Conservation (phyloP, 495 filamentous ascomycete species). For the Aspergillus homomorphus region DNA sequence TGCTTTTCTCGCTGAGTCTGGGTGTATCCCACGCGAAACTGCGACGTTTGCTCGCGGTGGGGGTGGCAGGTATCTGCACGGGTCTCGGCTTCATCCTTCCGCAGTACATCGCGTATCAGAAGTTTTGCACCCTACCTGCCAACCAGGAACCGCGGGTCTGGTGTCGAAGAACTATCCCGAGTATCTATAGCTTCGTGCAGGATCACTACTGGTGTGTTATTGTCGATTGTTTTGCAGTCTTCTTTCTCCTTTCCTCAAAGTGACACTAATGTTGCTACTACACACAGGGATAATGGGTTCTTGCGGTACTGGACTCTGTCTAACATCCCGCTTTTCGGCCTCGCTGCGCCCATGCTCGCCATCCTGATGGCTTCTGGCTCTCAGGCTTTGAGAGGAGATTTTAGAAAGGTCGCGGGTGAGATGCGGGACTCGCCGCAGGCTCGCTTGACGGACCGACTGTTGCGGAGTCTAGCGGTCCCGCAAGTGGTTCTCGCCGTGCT, state of each 20-base stretch:
- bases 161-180: slow-evolving; percentile 4
- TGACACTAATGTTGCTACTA: not conserved
- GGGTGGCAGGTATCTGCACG: slow-evolving; percentile 5
- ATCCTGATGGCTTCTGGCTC: slow-evolving; percentile 2
- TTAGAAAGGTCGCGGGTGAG: not conserved
- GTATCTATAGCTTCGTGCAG: slow-evolving; percentile 11
- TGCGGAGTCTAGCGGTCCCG: slow-evolving; percentile 10
- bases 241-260: not conserved
- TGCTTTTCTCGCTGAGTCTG: not conserved
- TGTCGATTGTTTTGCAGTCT: not conserved
- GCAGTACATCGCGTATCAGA: slow-evolving; percentile 10
- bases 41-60: slow-evolving; percentile 5
- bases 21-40: not conserved
- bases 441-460: slow-evolving; percentile 1
- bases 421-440: not conserved
- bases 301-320: slow-evolving; percentile 13
- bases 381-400: not conserved
- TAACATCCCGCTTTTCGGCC: slow-evolving; percentile 7
- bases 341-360: slow-evolving; percentile 6
- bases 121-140: not conserved
- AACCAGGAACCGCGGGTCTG: not conserved
- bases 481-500: slow-evolving; percentile 4
- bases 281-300: slow-evolving; percentile 8
- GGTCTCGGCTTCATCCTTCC: slow-evolving; percentile 6
- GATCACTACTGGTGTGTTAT: slow-evolving; percentile 10